phyloP scores from a whole-genome alignment of 2,329 filamentous ascomycete species.

The Zopfia rhizophila region DNA sequence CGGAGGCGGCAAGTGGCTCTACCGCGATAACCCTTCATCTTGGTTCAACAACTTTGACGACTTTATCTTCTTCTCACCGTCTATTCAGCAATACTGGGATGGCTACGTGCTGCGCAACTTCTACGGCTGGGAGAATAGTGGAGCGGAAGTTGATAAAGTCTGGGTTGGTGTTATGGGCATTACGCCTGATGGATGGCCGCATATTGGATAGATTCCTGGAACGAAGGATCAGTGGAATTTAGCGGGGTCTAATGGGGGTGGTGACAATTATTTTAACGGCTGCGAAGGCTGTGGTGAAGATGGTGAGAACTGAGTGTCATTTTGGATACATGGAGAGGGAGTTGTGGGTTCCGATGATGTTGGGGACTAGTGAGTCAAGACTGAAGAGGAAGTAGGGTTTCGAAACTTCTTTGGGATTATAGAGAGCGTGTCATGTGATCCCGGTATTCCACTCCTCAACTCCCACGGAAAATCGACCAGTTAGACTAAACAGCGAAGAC shows the following conservation, averaged over 20 bases:
- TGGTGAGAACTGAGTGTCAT: conserved; percentile 45
- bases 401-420: too few species aligned
- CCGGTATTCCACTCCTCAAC: too few species aligned
- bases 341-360: conserved; percentile 50
- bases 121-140: conserved; percentile 60
- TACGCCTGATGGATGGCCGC: conserved; percentile 54
- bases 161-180: conserved; percentile 58
- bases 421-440: too few species aligned
- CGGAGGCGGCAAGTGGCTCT: conserved; percentile 54
- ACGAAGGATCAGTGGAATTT: conserved; percentile 56
- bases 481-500: too few species aligned
- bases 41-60: conserved; percentile 63
- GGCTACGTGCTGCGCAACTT: conserved; percentile 62
- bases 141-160: conserved; percentile 48
- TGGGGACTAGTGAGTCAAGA: conserved; percentile 45
- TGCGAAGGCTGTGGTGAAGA: conserved; percentile 54
- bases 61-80: conserved; percentile 53
- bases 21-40: conserved; percentile 41
- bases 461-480: too few species aligned
- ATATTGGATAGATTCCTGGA: conserved; percentile 57
- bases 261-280: conserved; percentile 60
- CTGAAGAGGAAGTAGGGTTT: too few species aligned
- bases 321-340: conserved; percentile 46
- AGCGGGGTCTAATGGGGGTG: conserved; percentile 63
- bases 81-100: conserved; percentile 57